Conservation (phyloP, 2,329 filamentous ascomycete species). For the Plenodomus tracheiphilus region DNA sequence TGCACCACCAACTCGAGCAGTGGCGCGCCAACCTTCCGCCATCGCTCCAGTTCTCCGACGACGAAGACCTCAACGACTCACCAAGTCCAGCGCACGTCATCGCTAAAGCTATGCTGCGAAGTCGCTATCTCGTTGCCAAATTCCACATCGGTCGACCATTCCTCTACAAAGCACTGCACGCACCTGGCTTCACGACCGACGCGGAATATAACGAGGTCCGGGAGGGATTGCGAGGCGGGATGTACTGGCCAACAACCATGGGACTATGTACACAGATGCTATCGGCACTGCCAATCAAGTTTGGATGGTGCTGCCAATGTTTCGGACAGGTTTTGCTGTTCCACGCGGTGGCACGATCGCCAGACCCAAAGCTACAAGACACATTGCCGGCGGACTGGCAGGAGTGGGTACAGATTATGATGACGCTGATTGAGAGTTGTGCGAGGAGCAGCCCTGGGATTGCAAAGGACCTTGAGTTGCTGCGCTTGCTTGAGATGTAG, state of each 20-base stretch:
- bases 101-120: conserved; percentile 44
- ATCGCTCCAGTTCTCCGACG: conserved; percentile 51
- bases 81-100: conserved; percentile 42
- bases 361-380: conserved; percentile 33
- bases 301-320: conserved; percentile 44
- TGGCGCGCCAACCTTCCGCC: conserved; percentile 57
- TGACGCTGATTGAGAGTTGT: conserved; percentile 39
- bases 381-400: conserved; percentile 40
- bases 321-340: conserved; percentile 44
- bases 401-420: conserved; percentile 43
- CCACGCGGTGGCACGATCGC: conserved; percentile 34
- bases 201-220: conserved; percentile 37
- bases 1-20: conserved; percentile 59
- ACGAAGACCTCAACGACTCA: conserved; percentile 32
- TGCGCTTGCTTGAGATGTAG: conserved; percentile 31
- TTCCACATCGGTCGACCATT: conserved; percentile 45
- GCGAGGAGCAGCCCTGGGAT: conserved; percentile 39
- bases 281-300: conserved; percentile 41
- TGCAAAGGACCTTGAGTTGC: conserved; percentile 39
- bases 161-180: conserved; percentile 44
- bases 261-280: conserved; percentile 43
- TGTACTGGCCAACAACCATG: conserved; percentile 45
- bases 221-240: conserved; percentile 35
- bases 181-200: conserved; percentile 31
- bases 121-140: conserved; percentile 44